Conservation (phyloP, 2,329 filamentous ascomycete species). For the Ophiocordyceps polyrhachis-furcata region DNA sequence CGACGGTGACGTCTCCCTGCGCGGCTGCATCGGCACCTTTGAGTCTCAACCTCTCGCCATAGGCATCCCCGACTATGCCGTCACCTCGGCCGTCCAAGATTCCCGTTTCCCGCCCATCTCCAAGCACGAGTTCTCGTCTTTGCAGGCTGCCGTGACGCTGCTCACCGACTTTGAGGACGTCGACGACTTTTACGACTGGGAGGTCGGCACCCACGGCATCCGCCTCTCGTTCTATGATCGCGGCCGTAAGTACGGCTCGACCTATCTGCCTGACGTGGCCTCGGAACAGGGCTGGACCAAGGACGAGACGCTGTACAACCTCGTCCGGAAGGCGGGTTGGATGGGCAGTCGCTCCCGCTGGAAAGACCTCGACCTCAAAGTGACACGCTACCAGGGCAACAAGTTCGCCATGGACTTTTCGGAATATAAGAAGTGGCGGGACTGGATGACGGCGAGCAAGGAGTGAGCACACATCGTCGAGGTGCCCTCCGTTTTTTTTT, state of each 20-base stretch:
- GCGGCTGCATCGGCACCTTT: conserved; percentile 95
- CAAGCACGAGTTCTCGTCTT: conserved; percentile 31
- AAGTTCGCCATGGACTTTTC: conserved; percentile 51
- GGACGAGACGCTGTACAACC: conserved; percentile 72
- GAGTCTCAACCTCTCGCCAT: conserved; percentile 53
- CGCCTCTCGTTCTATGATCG: conserved; percentile 68
- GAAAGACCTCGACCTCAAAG: conserved; percentile 59
- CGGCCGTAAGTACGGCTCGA: conserved; percentile 58
- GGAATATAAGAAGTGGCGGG: conserved; percentile 65
- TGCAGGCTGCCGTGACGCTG: conserved; percentile 57
- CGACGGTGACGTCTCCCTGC: conserved; percentile 35
- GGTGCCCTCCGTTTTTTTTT: background rate
- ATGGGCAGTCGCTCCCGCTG: conserved; percentile 60
- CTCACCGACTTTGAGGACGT: conserved; percentile 72
- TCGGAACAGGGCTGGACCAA: conserved; percentile 88
- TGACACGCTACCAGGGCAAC: conserved; percentile 74
- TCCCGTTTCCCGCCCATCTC: conserved; percentile 40
- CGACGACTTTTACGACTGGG: conserved; percentile 63
- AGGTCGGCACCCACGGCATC: conserved; percentile 68
- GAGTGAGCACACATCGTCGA: conserved; percentile 4
- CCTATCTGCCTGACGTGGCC: conserved; percentile 84
- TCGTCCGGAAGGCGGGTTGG: conserved; percentile 95
- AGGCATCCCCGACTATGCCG: conserved; percentile 61
- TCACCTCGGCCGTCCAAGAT: conserved; percentile 56
- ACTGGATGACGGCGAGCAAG: conserved; percentile 37